Evolutionary conservation across 139 green algal species (phyloP).

Genomic region (Chlorella sp.): DNA sequence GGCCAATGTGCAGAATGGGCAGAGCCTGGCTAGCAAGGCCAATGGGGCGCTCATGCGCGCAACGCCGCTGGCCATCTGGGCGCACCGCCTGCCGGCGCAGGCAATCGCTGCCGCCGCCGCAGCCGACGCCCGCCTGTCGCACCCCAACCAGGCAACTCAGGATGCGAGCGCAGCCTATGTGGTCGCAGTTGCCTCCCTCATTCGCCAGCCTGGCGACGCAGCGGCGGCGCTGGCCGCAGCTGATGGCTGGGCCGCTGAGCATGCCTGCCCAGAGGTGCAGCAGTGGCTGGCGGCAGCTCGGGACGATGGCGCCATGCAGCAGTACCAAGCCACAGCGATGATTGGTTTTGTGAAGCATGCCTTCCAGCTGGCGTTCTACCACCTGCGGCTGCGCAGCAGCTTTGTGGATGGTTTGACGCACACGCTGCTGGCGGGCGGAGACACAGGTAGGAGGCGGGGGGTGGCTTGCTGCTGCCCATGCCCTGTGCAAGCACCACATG

Average conservation of each 20-base stretch:
- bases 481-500: no score
- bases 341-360: constrained; percentile 52
- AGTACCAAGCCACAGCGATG: not conserved
- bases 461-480: no score
- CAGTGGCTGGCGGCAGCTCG: constrained; percentile 33
- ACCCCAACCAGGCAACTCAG: constrained; percentile 49
- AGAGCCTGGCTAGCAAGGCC: constrained; percentile 37
- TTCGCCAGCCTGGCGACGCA: constrained; percentile 43
- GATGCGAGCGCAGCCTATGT: constrained; percentile 60
- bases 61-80: constrained; percentile 64
- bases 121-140: constrained; percentile 43
- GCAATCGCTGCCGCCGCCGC: constrained; percentile 32
- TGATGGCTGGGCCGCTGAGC: constrained; percentile 31
- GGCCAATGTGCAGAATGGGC: not conserved
- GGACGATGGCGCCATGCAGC: not conserved
- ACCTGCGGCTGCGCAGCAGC: constrained; percentile 24
- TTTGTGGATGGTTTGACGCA: constrained; percentile 40
- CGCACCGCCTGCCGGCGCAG: constrained; percentile 11
- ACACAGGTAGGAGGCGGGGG: constrained; percentile 56
- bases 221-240: constrained; percentile 43
- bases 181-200: constrained; percentile 56
- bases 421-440: constrained; percentile 53
- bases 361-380: constrained; percentile 43
- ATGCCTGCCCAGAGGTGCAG: constrained; percentile 28
- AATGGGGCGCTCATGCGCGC: constrained; percentile 48